Conservation (phyloP, 2,329 filamentous ascomycete species). For the Talaromyces sp. region DNA sequence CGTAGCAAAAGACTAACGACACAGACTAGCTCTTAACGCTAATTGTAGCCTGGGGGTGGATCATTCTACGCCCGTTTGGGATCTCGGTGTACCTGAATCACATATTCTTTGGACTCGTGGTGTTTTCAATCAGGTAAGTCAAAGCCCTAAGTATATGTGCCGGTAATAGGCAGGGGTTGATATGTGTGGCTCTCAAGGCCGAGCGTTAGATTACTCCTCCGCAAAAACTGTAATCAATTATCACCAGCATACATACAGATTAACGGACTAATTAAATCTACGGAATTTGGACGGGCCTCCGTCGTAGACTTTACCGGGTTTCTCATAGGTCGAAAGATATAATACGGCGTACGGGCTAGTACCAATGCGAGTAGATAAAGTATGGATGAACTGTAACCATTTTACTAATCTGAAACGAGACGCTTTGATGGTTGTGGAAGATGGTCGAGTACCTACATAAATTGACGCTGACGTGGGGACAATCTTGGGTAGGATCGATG, state of each 20-base stretch:
- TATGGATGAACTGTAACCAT: not conserved
- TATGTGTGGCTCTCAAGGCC: constrained; percentile 3
- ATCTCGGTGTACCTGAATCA: constrained; percentile 4
- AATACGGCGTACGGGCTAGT: not conserved
- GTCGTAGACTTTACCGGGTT: not conserved
- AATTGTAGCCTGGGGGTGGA: constrained; percentile 6
- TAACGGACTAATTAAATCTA: not conserved
- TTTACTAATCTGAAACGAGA: not conserved
- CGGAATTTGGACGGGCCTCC: not conserved
- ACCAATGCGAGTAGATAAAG: not conserved
- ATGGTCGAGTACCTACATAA: not conserved
- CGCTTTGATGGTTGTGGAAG: not conserved
- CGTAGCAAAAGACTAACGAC: not conserved
- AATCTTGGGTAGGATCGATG: constrained; percentile 3
- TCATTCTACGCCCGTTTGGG: constrained; percentile 11
- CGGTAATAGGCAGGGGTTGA: constrained; percentile 1
- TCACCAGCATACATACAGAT: not conserved
- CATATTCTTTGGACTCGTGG: not conserved
- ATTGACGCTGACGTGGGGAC: not conserved
- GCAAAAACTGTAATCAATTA: constrained; percentile 2
- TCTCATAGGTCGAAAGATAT: not conserved
- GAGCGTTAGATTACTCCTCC: not conserved
- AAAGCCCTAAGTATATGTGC: constrained; percentile 2
- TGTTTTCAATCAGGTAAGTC: not conserved
- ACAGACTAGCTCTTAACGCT: not conserved